A percentile compares a stretch with the other conserved stretches of the same genome.
These are phyloP conservation scores for Sporothrix sp. DNA, from an alignment of 2,329 filamentous ascomycete species.

Conservation along the genomic window DNA sequence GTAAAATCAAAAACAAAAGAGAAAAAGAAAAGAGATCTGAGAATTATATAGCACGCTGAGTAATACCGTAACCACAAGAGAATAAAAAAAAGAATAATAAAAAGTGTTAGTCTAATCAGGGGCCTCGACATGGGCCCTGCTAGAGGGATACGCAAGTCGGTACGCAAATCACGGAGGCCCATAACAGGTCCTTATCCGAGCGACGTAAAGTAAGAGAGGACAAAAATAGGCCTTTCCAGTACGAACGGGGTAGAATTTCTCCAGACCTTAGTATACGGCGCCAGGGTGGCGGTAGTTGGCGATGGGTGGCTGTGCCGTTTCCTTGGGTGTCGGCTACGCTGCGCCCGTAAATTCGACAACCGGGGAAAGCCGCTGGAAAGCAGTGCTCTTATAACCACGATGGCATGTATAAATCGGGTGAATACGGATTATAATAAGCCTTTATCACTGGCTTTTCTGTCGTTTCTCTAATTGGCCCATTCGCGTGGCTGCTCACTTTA, in stretches of 20 bases:
- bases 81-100: too few relatives aligned
- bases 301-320: too few relatives aligned
- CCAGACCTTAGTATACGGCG: not conserved
- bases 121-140: not conserved
- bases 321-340: too few relatives aligned
- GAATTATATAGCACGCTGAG: not conserved
- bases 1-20: not conserved
- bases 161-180: not conserved
- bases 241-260: not conserved
- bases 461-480: not conserved
- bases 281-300: too few relatives aligned
- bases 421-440: too few relatives aligned
- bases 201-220: too few relatives aligned
- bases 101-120: not conserved
- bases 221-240: not conserved
- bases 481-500: not conserved
- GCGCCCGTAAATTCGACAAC: too few relatives aligned
- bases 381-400: too few relatives aligned
- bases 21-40: not conserved
- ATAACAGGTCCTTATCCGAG: not conserved
- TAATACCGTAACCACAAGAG: not conserved
- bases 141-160: not conserved
- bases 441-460: not conserved
- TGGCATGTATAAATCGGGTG: too few relatives aligned
- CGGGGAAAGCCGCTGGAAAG: too few relatives aligned